Evolutionary conservation across 139 green algal species (phyloP).

Genomic region (Desmodesmus armatus): DNA sequence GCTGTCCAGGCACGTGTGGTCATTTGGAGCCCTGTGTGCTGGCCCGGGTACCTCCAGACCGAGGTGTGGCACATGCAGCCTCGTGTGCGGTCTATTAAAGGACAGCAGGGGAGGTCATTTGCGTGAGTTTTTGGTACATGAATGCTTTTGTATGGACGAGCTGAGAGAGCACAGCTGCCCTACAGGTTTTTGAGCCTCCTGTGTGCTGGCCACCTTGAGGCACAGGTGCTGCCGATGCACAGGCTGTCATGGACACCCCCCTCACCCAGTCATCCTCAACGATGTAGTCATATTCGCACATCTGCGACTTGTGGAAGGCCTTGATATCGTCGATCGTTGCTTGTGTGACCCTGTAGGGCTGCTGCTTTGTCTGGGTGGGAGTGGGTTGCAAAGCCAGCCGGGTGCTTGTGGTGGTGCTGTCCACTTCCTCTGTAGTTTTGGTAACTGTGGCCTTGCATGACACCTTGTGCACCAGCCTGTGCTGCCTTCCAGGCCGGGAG

Average conservation of each 20-base stretch:
- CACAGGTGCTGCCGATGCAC: not conserved
- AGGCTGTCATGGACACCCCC: not conserved
- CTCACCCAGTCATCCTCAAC: constrained; percentile 61
- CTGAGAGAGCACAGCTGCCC: not conserved
- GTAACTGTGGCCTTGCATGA: no score
- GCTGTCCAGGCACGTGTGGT: not conserved
- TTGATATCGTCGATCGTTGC: constrained; percentile 25
- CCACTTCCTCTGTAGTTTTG: no score
- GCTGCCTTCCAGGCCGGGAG: no score
- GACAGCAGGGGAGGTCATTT: not conserved
- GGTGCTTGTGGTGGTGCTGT: no score
- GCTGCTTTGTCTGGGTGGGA: no score
- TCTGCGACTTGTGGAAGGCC: constrained; percentile 47
- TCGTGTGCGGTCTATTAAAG: no score
- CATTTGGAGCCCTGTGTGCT: not conserved
- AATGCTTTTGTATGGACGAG: not conserved
- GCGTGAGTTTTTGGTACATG: not conserved
- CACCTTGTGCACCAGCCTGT: no score
- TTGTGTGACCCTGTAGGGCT: no score
- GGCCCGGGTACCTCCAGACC: no score
- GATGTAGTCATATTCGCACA: constrained; percentile 64
- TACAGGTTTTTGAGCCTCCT: not conserved
- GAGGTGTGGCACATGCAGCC: no score
- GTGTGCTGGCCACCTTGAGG: not conserved
- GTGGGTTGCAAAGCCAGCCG: no score